Base-by-base conservation (phyloP, 352 stramenopile species). In the Pythium guiyangense region DNA sequence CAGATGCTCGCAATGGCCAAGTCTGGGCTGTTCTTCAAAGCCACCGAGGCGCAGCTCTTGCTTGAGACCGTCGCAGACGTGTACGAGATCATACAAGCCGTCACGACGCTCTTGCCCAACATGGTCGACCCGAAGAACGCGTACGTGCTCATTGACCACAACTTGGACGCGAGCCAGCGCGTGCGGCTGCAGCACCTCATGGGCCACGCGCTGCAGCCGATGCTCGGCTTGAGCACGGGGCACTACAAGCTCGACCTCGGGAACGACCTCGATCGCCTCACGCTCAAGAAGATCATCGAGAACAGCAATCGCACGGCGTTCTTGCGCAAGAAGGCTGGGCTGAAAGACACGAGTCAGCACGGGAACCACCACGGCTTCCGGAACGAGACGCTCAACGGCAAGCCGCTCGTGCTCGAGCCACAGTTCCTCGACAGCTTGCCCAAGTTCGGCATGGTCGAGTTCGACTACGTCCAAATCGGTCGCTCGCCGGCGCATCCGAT, bases 1-100 rank as follows among this genome's bases (percentile, higher is more conserved):
- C 82, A 90, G 51, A 92, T 92, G 76, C 66, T 92, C 22, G 60
- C 72, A 27, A 92, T 92, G 76, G 80, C 80, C 54, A 91, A 92
- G 57, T 77, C 77, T 0, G 80, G 83, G 10, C 69, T 91, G 15
- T 76, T 72, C 47, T 92, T 92, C 52, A 84, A 79, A 48, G 69
- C 69, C 12, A 54, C 74, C 25, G 80, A 92, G 42, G 83, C 83
- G 6, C 83, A 92, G 56, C 55, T 85, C 6, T 70, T 92, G 35
- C 63, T 92, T 6, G 73, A 90, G 45, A 73, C 65, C n/a, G 74
- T 90, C 9, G 60, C 69, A 3, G 83, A 92, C 27, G 73, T 84
- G 17, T 79, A 74, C 43, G 80, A 92, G 46, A 48, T 79, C 22
- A 75, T 77, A 0, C 75, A 92, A 49, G 82, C 79, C 0, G 79